Conservation (phyloP, 768 basidiomycete genomes). For the Leucosporidium scottii region DNA sequence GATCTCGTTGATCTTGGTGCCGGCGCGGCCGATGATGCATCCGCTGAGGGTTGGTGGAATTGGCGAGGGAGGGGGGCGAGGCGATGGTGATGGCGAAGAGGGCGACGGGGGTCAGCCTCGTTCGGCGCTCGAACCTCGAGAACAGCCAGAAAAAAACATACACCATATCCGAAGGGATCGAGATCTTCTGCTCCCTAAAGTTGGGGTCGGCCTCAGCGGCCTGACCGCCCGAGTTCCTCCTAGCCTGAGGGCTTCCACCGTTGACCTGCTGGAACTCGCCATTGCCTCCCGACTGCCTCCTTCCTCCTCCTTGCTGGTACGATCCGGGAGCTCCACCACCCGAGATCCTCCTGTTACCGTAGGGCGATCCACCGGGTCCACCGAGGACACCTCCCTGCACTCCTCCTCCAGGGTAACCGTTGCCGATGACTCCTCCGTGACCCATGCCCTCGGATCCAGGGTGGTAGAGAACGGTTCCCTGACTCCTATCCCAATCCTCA, state of each 20-base stretch:
- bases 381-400: neutral
- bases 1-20: constrained; percentile 98
- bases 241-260: neutral
- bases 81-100: neutral
- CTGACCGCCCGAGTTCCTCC: neutral
- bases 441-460: constrained; percentile 59
- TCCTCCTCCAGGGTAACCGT: constrained; percentile 25
- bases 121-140: neutral
- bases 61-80: neutral
- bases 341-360: neutral
- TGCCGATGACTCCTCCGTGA: constrained; percentile 6
- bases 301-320: too few species aligned
- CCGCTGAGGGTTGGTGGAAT: constrained; percentile 35
- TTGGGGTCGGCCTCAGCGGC: constrained; percentile 49
- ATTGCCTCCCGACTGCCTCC: too few species aligned
- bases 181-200: constrained; percentile 96
- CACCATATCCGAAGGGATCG: constrained; percentile 99
- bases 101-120: neutral
- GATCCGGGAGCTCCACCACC: neutral
- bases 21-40: constrained; percentile 90
- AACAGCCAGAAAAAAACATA: constrained; percentile 45
- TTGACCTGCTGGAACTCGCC: too few species aligned
- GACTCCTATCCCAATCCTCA: constrained; percentile 92
- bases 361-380: neutral
- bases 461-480: constrained; percentile 91